A percentile compares a stretch with the other conserved stretches of the same genome.
Conservation (phyloP, 176 grass and related monocot genomes). For the Phoenix dactylifera region DNA sequence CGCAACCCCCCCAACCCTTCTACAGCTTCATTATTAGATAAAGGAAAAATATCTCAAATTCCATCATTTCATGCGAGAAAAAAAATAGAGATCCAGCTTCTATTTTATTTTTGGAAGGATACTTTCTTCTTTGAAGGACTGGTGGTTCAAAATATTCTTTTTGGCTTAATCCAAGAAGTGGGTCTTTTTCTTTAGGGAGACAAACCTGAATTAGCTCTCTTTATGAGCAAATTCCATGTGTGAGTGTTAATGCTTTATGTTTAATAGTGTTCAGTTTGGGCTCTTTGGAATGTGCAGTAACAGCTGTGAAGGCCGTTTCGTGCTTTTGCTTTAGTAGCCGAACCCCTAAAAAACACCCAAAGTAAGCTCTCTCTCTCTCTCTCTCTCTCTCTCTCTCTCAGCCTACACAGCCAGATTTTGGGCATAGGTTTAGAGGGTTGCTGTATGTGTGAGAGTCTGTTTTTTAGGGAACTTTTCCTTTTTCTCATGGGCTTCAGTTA, state of each 20-base stretch:
- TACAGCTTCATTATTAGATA: conserved; percentile 40
- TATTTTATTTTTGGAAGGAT: neutral
- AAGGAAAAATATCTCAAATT: conserved; percentile 28
- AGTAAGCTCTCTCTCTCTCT: neutral
- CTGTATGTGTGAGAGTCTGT: conserved; percentile 22
- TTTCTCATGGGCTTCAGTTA: conserved; percentile 48
- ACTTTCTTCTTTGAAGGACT: neutral
- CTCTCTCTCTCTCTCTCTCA: conserved; percentile 6
- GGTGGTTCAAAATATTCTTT: neutral
- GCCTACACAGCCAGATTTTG: conserved; percentile 7
- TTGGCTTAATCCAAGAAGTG: conserved; percentile 14
- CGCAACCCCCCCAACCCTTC: conserved; percentile 10
- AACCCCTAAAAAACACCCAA: conserved; percentile 24
- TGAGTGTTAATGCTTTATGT: neutral
- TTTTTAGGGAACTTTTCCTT: conserved; percentile 44
- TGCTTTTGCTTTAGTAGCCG: conserved; percentile 32
- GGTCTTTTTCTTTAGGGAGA: conserved; percentile 13
- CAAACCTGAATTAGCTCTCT: conserved; percentile 16
- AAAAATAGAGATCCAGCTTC: neutral
- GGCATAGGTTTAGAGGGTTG: conserved; percentile 55
- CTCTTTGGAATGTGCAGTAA: conserved; percentile 51
- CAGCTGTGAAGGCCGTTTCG: conserved; percentile 33
- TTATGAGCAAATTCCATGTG: neutral
- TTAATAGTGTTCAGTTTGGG: conserved; percentile 9
- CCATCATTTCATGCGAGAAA: conserved; percentile 42